Conservation (phyloP, 2,329 filamentous ascomycete species). For the Neophaeococcomyces mojaviensis region DNA sequence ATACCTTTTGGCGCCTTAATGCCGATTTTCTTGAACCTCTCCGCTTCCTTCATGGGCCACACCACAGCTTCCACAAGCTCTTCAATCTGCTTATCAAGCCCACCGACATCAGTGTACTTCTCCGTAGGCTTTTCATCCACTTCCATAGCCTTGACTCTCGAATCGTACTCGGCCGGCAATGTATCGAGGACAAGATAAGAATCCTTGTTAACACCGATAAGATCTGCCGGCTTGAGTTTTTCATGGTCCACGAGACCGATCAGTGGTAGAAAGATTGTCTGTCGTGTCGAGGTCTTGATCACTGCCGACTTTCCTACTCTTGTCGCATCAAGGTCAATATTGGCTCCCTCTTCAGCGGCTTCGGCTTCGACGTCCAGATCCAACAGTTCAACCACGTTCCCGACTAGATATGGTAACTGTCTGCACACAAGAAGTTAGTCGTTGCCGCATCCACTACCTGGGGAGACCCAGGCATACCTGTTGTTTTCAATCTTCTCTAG, state of each 20-base stretch:
- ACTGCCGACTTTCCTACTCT: slow-evolving; percentile 96
- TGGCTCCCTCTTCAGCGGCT: slow-evolving; percentile 93
- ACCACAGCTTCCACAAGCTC: slow-evolving; percentile 97
- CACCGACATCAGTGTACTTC: slow-evolving; percentile 97
- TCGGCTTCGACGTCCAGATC: slow-evolving; percentile 95
- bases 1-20: slow-evolving; percentile 98
- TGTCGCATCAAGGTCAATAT: slow-evolving; percentile 95
- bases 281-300: slow-evolving; percentile 97
- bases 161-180: slow-evolving; percentile 94
- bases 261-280: slow-evolving; percentile 95
- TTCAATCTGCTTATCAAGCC: slow-evolving; percentile 97
- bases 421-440: slow-evolving; percentile 40
- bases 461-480: slow-evolving; percentile 51
- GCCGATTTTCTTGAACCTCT: slow-evolving; percentile 98
- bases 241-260: slow-evolving; percentile 96
- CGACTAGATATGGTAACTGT: slow-evolving; percentile 95
- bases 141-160: slow-evolving; percentile 98
- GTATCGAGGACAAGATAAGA: slow-evolving; percentile 97
- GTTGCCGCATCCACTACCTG: neutral
- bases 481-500: slow-evolving; percentile 99
- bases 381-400: slow-evolving; percentile 94
- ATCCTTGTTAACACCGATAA: slow-evolving; percentile 98
- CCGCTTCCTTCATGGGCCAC: slow-evolving; percentile 99
- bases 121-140: slow-evolving; percentile 99
- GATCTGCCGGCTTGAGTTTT: slow-evolving; percentile 85